Conservation (phyloP, 2,329 filamentous ascomycete species). For the Lecanoromycetidae sp. region DNA sequence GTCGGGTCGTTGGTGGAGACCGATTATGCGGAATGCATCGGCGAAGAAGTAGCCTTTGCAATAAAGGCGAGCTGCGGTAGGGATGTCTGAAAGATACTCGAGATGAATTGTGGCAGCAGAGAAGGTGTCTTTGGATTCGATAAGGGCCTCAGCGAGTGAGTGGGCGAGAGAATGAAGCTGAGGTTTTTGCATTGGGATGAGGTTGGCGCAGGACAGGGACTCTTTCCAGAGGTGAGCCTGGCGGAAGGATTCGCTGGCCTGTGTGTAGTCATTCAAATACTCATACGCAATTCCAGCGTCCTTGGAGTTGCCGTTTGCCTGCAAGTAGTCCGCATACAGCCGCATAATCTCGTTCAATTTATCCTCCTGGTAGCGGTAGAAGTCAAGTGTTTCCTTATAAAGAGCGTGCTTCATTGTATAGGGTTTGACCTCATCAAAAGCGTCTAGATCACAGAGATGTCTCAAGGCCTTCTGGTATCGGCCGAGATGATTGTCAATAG, state of each 20-base stretch:
- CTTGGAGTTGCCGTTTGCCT: conserved; percentile 61
- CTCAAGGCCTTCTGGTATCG: conserved; percentile 63
- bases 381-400: conserved; percentile 61
- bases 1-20: conserved; percentile 46
- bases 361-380: conserved; percentile 70
- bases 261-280: conserved; percentile 59
- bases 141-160: conserved; percentile 63
- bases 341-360: conserved; percentile 57
- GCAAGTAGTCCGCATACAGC: conserved; percentile 68
- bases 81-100: conserved; percentile 65
- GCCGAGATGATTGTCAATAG: conserved; percentile 78
- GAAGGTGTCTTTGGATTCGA: conserved; percentile 72
- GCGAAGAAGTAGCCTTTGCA: conserved; percentile 82
- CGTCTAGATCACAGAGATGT: conserved; percentile 61
- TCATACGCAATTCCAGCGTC: conserved; percentile 76
- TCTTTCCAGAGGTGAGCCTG: conserved; percentile 84
- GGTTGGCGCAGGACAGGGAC: conserved; percentile 65
- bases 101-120: conserved; percentile 67
- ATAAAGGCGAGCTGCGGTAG: conserved; percentile 59
- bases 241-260: conserved; percentile 73
- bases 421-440: conserved; percentile 62
- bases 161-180: conserved; percentile 55
- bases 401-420: conserved; percentile 72
- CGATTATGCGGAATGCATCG: conserved; percentile 71
- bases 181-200: conserved; percentile 48